Evolutionary conservation across 75 land plant genomes (phyloP).

Genomic region (Cryptomeria japonica): DNA sequence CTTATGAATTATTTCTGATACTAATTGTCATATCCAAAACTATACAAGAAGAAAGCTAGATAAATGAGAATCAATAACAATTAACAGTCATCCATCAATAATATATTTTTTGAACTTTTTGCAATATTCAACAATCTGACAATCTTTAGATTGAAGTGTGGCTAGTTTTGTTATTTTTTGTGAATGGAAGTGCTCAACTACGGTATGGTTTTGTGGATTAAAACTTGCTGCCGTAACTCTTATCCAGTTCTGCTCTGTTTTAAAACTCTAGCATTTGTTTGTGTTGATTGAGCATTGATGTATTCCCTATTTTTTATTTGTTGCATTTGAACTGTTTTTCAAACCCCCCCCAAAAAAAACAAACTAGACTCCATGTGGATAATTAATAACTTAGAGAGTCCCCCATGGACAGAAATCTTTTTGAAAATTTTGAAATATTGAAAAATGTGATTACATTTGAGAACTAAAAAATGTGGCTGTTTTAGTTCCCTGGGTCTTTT

Average conservation of each 20-base stretch:
- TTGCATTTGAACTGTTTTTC: background rate
- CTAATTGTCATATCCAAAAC: background rate
- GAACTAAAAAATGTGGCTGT: background rate
- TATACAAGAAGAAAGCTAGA: background rate
- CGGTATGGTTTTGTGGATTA: background rate
- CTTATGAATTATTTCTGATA: background rate
- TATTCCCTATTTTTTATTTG: background rate
- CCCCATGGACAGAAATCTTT: background rate
- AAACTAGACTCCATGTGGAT: background rate
- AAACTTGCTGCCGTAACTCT: background rate
- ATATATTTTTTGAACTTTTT: background rate
- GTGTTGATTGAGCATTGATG: background rate
- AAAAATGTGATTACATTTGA: background rate
- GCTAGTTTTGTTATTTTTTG: background rate
- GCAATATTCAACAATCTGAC: background rate
- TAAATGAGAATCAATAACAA: background rate
- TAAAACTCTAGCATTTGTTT: background rate
- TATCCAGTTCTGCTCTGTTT: background rate
- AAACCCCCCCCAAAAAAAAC: background rate
- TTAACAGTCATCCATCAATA: background rate
- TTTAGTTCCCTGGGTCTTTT: background rate
- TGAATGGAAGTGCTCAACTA: background rate
- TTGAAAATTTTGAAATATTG: background rate
- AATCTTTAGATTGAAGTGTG: background rate
- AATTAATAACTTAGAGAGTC: background rate